phyloP scores from a whole-genome alignment of 176 grass and related monocot genomes.

The Aegilops longissima region DNA sequence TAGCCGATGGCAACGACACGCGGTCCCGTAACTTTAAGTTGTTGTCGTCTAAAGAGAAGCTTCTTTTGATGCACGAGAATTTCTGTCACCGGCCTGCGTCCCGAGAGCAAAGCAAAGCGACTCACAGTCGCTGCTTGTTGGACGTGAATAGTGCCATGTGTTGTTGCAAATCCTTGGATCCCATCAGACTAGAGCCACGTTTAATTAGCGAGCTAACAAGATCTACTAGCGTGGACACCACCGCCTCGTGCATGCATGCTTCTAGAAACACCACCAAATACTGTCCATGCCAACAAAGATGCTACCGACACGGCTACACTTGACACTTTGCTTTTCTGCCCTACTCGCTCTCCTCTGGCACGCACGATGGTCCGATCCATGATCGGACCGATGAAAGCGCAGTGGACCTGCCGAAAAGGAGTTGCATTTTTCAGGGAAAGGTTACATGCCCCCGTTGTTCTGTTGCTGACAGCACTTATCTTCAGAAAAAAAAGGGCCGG shows the following conservation, averaged over 20 bases:
- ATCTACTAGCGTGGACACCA: neutral
- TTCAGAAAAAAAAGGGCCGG: no score
- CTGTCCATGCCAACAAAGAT: no score
- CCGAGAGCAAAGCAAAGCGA: no score
- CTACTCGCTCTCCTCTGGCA: neutral
- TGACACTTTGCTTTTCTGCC: neutral
- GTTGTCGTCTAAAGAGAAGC: neutral
- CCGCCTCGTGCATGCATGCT: neutral
- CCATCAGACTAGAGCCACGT: no score
- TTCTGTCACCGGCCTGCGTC: neutral
- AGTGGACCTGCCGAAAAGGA: neutral
- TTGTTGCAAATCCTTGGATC: no score
- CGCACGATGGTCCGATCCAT: neutral
- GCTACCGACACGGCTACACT: no score
- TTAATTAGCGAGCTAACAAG: neutral
- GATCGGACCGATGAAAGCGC: neutral
- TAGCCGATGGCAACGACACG: no score
- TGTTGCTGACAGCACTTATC: neutral
- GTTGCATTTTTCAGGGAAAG: neutral
- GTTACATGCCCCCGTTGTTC: neutral
- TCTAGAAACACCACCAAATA: neutral
- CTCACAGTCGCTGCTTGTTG: no score
- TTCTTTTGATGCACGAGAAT: neutral
- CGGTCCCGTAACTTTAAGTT: neutral
- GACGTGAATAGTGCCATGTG: no score